Base-by-base conservation (phyloP, 169 alveolate genomes). In the Plasmodium inui region DNA sequence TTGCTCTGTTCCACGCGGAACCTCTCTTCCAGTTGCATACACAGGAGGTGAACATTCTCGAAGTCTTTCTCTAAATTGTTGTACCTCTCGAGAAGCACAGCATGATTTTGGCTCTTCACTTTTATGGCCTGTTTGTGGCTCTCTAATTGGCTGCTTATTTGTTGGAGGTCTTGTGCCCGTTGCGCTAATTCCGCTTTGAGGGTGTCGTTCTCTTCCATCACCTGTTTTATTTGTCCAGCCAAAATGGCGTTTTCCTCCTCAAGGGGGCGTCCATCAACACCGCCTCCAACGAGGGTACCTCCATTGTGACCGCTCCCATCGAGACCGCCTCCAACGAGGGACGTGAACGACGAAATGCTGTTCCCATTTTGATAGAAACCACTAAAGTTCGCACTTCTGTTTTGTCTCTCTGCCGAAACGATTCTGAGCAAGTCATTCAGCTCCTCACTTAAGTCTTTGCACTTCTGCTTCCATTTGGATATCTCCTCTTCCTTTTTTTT, bases 401-500 rank as follows among this genome's bases (percentile, higher is more conserved):
- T 44, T 12, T 26, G 37, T 12, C 76, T 70, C 17, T 71, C 57
- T 6, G 37, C 7, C 7, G 92, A 61, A 9, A 84, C 71, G 3
- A 84, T 22, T 12, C 92, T 34, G 5, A 84, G 22, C 6, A 84
- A 17, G 39, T 85, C 79, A 34, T 85, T 85, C 37, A 85, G 17
- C 28, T 85, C 93, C 1, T 85, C 81, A 2, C 57, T 85, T 85
- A 85, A 53, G 39, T 73, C 84, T 7, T 44, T 46, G n/a, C 93
- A 85, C 61, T 41, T 85, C 22, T 50, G 10, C 34, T 53, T 85
- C 53, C 53, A 85, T 22, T 85, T 85, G n/a, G 26, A 28, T 50
- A 85, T 9, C 61, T 85, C 93, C 61, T 85, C 93, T 3, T 85
- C 80, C 17, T 85, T 85, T 30, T 85, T 85, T 74, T 50, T 37